Evolutionary conservation across 768 basidiomycete genomes (phyloP).

Genomic region (Trichaptum fuscoviolaceum): DNA sequence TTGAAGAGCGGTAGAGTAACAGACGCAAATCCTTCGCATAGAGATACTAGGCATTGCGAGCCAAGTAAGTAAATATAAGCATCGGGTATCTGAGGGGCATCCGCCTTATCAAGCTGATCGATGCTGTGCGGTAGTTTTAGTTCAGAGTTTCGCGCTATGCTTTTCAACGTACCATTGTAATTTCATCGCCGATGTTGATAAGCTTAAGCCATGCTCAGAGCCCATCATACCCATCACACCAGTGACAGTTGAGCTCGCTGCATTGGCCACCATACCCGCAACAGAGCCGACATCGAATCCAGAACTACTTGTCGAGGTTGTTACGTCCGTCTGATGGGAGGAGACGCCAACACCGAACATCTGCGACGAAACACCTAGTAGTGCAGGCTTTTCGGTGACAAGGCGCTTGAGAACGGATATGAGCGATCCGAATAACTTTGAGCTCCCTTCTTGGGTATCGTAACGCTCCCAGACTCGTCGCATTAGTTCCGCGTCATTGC

Average conservation of each 20-base stretch:
- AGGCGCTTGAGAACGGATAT: constrained; percentile 82
- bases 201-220: constrained; percentile 60
- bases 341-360: constrained; percentile 76
- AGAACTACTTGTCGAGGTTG: constrained; percentile 37
- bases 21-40: constrained; percentile 81
- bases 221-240: constrained; percentile 87
- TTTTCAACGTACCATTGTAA: constrained; percentile 65
- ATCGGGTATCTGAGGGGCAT: constrained; percentile 90
- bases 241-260: constrained; percentile 77
- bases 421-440: constrained; percentile 71
- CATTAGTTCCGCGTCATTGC: constrained; percentile 74
- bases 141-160: neutral
- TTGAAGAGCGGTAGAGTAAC: constrained; percentile 75
- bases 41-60: constrained; percentile 78
- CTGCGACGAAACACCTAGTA: constrained; percentile 75
- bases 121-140: constrained; percentile 48
- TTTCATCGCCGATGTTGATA: constrained; percentile 77
- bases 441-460: constrained; percentile 54
- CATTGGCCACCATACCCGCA: constrained; percentile 79
- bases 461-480: constrained; percentile 77
- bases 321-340: constrained; percentile 27
- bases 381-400: constrained; percentile 80
- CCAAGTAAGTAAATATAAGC: constrained; percentile 90
- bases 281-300: constrained; percentile 61
- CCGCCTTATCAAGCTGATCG: constrained; percentile 96